A percentile compares a stretch with the other conserved stretches of the same genome.
phyloP scores from a whole-genome alignment of 805 yeast species.

The Starmerella kuoi region DNA sequence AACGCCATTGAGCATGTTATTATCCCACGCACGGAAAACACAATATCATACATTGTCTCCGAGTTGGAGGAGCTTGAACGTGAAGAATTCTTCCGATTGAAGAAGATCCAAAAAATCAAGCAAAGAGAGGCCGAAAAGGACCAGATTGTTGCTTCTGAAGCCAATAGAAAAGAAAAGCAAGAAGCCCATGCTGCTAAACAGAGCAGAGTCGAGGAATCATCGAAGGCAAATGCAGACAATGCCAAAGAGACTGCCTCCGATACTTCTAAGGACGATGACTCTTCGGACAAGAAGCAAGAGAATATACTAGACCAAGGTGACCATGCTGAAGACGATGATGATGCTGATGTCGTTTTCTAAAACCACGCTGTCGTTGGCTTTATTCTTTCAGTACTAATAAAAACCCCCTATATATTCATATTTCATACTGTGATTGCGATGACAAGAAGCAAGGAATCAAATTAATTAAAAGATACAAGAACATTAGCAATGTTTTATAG shows the following conservation, averaged over 20 bases:
- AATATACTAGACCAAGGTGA: conserved; percentile 1
- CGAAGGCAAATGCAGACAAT: conserved; percentile 23
- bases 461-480: no score
- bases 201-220: conserved; percentile 11
- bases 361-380: neutral
- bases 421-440: no score
- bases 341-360: conserved; percentile 21
- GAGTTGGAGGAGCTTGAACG: conserved; percentile 96
- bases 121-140: conserved; percentile 44
- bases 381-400: neutral
- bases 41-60: conserved; percentile 81
- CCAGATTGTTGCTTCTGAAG: conserved; percentile 14
- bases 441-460: no score
- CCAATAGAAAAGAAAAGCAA: conserved; percentile 6
- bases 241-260: neutral
- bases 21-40: conserved; percentile 94
- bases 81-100: conserved; percentile 93
- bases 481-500: no score
- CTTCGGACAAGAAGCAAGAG: neutral
- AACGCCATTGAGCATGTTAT: conserved; percentile 97
- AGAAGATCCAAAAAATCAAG: conserved; percentile 91
- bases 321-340: conserved; percentile 10
- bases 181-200: conserved; percentile 12
- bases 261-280: conserved; percentile 1
- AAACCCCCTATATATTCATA: no score